Conservation (phyloP, 2,329 filamentous ascomycete species). For the Helicocarpus griseus region DNA sequence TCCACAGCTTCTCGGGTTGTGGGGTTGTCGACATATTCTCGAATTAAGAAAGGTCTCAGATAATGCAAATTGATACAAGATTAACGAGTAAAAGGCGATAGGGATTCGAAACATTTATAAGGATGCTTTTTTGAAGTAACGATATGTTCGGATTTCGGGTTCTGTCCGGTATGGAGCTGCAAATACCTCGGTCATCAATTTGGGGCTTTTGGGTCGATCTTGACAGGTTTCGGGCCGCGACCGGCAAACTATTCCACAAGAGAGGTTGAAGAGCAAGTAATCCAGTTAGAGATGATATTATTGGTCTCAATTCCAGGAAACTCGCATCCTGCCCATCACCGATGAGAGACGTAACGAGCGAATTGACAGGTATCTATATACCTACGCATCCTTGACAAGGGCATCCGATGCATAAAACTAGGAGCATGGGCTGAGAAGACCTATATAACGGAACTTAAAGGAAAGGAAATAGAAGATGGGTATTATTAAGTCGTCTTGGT, state of each 20-base stretch:
- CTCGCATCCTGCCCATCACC: too few species aligned
- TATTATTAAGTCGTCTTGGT: background rate
- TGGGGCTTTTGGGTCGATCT: background rate
- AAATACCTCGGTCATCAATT: background rate
- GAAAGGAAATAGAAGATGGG: too few species aligned
- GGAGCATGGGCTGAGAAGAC: too few species aligned
- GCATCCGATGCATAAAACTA: too few species aligned
- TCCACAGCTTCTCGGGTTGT: slow-evolving; percentile 7
- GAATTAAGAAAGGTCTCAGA: background rate
- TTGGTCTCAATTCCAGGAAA: too few species aligned
- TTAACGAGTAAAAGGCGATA: too few species aligned
- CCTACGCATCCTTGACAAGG: too few species aligned
- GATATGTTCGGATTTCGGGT: background rate
- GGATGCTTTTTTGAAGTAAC: too few species aligned
- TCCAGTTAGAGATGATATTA: background rate
- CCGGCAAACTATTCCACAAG: background rate
- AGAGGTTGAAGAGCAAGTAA: background rate
- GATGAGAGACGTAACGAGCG: too few species aligned
- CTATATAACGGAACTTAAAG: too few species aligned
- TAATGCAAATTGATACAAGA: background rate
- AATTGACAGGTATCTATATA: too few species aligned
- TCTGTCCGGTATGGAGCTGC: background rate
- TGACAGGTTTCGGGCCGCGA: background rate
- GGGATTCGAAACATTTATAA: too few species aligned
- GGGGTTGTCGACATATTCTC: background rate